phyloP scores from a whole-genome alignment of 345 rosid species.

The Eucalyptus lansdowneana region DNA sequence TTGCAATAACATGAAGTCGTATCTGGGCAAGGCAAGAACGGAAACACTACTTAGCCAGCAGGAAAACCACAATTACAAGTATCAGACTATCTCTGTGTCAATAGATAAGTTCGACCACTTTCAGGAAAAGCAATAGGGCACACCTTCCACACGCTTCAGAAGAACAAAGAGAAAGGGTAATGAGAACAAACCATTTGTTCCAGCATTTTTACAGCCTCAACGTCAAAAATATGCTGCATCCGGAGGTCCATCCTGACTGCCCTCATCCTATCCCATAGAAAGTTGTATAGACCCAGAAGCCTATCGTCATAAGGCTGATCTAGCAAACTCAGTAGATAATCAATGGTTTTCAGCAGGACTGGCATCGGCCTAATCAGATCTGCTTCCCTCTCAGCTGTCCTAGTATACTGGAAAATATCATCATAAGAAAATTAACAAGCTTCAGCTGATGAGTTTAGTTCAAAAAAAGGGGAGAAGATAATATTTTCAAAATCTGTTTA shows the following conservation, averaged over 20 bases:
- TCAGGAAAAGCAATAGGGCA: background rate
- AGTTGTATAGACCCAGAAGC: constrained; percentile 84
- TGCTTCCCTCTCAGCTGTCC: constrained; percentile 96
- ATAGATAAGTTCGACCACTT: background rate
- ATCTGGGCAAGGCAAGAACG: constrained; percentile 41
- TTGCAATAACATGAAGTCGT: constrained; percentile 90
- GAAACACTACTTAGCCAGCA: background rate
- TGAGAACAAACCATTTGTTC: constrained; percentile 79
- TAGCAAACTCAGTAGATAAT: constrained; percentile 72
- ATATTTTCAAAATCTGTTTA: background rate
- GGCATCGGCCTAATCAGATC: constrained; percentile 86
- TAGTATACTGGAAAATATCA: constrained; percentile 44
- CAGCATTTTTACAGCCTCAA: constrained; percentile 71
- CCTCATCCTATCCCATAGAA: constrained; percentile 99
- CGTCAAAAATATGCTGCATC: constrained; percentile 91
- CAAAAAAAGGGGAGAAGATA: background rate
- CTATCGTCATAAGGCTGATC: constrained; percentile 71
- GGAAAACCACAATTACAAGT: background rate
- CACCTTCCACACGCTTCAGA: background rate
- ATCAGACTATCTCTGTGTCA: background rate
- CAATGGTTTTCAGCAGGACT: constrained; percentile 68
- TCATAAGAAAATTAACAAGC: background rate
- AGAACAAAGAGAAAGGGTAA: background rate
- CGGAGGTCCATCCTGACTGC: constrained; percentile 93
- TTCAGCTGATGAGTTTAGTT: background rate